Conservation (phyloP, 495 filamentous ascomycete genomes). For the Penicillium cosmopolitanum region DNA sequence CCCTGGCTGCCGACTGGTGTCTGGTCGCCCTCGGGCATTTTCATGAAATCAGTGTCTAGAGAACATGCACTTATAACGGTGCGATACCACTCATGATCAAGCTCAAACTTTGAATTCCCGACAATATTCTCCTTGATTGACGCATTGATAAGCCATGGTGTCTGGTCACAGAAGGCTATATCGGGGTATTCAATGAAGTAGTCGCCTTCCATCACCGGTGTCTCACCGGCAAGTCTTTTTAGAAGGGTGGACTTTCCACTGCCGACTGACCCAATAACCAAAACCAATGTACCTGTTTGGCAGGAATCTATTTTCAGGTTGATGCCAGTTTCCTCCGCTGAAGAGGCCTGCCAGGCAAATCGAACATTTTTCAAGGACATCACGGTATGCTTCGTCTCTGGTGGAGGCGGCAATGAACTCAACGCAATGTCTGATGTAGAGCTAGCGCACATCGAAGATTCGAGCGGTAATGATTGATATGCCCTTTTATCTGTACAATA, state of each 20-base stretch:
- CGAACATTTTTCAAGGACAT: constrained; percentile 21
- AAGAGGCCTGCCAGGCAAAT: constrained; percentile 23
- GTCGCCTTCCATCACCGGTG: constrained; percentile 15
- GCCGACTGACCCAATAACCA: constrained; percentile 44
- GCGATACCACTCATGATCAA: constrained; percentile 36
- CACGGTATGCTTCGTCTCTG: neutral
- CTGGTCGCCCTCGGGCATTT: constrained; percentile 59
- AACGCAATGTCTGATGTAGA: constrained; percentile 12
- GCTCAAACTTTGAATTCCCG: constrained; percentile 8
- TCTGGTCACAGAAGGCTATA: constrained; percentile 47
- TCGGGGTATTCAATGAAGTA: constrained; percentile 23
- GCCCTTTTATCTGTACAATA: constrained; percentile 18
- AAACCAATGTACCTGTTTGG: constrained; percentile 20
- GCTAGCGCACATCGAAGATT: neutral
- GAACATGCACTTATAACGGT: constrained; percentile 36
- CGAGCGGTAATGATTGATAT: neutral
- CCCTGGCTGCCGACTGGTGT: constrained; percentile 83
- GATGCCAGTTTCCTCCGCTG: constrained; percentile 7
- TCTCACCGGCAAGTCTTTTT: constrained; percentile 31
- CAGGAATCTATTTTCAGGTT: constrained; percentile 10
- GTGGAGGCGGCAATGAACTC: neutral
- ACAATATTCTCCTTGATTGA: constrained; percentile 45
- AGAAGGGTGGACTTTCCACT: constrained; percentile 48
- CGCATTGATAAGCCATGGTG: constrained; percentile 43
- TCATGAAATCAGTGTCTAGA: constrained; percentile 29